Percentiles rank a stretch among this genome's conserved stretches.
Conservation (phyloP, 2,329 filamentous ascomycete species). For the Aspergillus clavatus region DNA sequence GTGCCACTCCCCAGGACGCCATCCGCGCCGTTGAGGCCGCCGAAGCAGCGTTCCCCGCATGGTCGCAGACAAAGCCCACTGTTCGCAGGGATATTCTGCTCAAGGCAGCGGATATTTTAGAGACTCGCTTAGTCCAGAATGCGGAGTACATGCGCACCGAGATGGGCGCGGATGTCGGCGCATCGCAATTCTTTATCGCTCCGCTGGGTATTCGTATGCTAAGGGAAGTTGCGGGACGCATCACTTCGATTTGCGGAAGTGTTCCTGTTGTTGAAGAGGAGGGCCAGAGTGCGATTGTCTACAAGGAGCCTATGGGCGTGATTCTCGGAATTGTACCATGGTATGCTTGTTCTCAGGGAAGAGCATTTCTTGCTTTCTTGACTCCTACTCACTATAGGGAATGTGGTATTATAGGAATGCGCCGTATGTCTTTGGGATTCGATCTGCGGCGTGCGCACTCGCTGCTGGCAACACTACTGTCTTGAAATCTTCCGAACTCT, state of each 20-base stretch:
- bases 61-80: slow-evolving; percentile 59
- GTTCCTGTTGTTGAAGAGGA: slow-evolving; percentile 48
- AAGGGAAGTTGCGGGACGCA: slow-evolving; percentile 47
- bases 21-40: slow-evolving; percentile 53
- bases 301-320: slow-evolving; percentile 72
- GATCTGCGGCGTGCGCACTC: slow-evolving; percentile 57
- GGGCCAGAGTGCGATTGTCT: slow-evolving; percentile 57
- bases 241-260: slow-evolving; percentile 43
- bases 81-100: slow-evolving; percentile 64
- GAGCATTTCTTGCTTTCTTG: no score
- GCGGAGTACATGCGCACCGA: slow-evolving; percentile 53
- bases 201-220: slow-evolving; percentile 37
- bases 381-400: no score
- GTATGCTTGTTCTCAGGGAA: no score
- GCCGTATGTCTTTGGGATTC: slow-evolving; percentile 46
- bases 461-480: slow-evolving; percentile 68
- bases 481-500: slow-evolving; percentile 64
- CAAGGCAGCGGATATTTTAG: slow-evolving; percentile 58
- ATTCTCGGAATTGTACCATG: slow-evolving; percentile 74
- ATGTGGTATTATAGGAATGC: slow-evolving; percentile 47
- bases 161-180: slow-evolving; percentile 45
- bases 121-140: slow-evolving; percentile 47
- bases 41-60: slow-evolving; percentile 59
- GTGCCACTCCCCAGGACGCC: slow-evolving; percentile 43
- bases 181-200: slow-evolving; percentile 28